Evolutionary conservation across 208 protist species (phyloP), one percentile per base, ranked within the genome.

Genomic region (Leishmania arabica): DNA sequence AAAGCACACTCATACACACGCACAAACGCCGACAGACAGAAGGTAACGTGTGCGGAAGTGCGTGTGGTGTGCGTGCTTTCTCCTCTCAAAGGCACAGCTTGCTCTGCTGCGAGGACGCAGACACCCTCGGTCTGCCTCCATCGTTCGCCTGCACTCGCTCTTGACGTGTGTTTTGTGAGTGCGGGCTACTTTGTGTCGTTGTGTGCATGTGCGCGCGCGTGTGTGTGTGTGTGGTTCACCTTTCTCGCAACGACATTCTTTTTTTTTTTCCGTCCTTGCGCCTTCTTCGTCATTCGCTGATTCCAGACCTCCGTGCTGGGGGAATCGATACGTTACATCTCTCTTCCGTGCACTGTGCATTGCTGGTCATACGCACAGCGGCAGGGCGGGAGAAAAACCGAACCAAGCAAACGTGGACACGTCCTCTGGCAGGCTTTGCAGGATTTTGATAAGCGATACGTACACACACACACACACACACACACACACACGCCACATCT

Each of bases 401-500:
- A 49, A 54, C 17, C 17, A 21, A 13, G 51, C 24, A 73, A 19
- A 73, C 68, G 40, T 73, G 21, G 68, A 73, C 45, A 73, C 42
- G 68, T 54, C 68, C 68, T 73, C 42, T 53, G 68, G 68, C 40
- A 53, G 72, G 45, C n/a, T n/a, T 62, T 45, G 34, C 27, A n/a
- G 8, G 51, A 47, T 40, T 64, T 6, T 27, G 40, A 73, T 60
- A 58, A 37, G 45, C 24, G 70, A 21, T 17, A 80, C 51, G n/a
- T 13, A 1, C 37, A 40, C 37, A 1, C 37, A 3, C 37, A 40
- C 37, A 40, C 37, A 40, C 37, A 54, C 66, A 72, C 66, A 72
- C 66, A 72, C 66, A 72, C 66, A 73, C 42, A 73, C 68, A 73
- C 68, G 3, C 31, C 31, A 21, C 31, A 68, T 40, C n/a, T 42